Conservation (phyloP, 805 yeast genomes). For the Isabelozyma pseudorhagii region DNA sequence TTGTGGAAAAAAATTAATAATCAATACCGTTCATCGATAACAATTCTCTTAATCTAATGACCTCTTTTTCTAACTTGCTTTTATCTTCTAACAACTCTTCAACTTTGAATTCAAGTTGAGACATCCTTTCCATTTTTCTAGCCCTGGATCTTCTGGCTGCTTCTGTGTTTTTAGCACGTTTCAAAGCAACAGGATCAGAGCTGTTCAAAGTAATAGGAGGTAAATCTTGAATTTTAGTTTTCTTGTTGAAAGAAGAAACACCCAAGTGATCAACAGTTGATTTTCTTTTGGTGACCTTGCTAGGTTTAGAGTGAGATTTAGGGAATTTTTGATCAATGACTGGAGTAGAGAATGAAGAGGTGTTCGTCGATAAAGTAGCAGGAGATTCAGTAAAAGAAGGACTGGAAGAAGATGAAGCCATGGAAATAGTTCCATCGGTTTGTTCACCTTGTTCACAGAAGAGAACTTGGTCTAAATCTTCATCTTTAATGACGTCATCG, state of each 20-base stretch:
- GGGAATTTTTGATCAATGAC: conserved; percentile 15
- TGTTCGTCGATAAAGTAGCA: conserved; percentile 18
- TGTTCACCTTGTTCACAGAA: conserved; percentile 5
- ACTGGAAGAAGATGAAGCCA: conserved; percentile 14
- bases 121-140: conserved; percentile 84
- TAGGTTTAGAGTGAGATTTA: conserved; percentile 5
- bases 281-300: conserved; percentile 7
- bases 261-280: conserved; percentile 67
- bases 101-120: conserved; percentile 75
- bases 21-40: conserved; percentile 28
- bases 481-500: conserved; percentile 6
- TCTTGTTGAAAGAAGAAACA: conserved; percentile 71
- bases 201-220: conserved; percentile 57
- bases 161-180: conserved; percentile 96
- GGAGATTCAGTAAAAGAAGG: neutral
- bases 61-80: conserved; percentile 58
- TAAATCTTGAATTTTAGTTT: conserved; percentile 70
- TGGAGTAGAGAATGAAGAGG: conserved; percentile 32
- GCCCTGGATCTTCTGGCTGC: conserved; percentile 97
- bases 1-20: neutral
- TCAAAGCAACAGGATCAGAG: conserved; percentile 67
- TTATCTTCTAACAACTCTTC: conserved; percentile 61
- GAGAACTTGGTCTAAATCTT: conserved; percentile 6
- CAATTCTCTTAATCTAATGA: conserved; percentile 53
- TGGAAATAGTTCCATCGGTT: conserved; percentile 4